phyloP scores from a whole-genome alignment of 177 flowering plant species.

The Vitis hybrid region DNA sequence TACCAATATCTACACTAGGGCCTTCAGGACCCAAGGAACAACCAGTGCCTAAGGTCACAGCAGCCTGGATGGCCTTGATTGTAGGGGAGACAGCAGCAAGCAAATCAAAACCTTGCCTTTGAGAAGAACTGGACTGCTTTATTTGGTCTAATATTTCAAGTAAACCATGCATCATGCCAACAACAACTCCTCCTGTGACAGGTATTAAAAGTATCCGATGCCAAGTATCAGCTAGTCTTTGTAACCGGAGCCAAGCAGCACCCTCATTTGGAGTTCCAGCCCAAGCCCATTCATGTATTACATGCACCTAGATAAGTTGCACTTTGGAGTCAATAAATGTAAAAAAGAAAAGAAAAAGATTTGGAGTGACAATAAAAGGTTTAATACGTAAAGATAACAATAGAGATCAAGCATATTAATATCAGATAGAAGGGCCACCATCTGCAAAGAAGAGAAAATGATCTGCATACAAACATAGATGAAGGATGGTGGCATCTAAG shows the following conservation, averaged over 20 bases:
- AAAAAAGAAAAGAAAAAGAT: neutral
- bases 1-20: conserved; percentile 98
- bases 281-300: conserved; percentile 98
- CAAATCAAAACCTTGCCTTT: conserved; percentile 70
- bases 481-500: too few species aligned
- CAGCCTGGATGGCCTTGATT: conserved; percentile 97
- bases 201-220: conserved; percentile 93
- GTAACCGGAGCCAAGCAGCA: conserved; percentile 98
- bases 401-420: neutral
- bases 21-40: conserved; percentile 99
- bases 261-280: conserved; percentile 99
- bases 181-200: conserved; percentile 95
- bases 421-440: too few species aligned
- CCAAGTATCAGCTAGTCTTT: conserved; percentile 94
- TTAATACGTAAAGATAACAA: neutral
- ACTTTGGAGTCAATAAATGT: conserved; percentile 14
- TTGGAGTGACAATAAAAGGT: too few species aligned
- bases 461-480: too few species aligned
- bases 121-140: conserved; percentile 64
- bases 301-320: conserved; percentile 60
- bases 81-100: conserved; percentile 79
- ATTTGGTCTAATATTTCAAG: conserved; percentile 89
- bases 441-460: too few species aligned
- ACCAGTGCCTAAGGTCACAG: conserved; percentile 94
- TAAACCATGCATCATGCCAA: conserved; percentile 97